Evolutionary conservation across 495 filamentous ascomycete species (phyloP).

Genomic region (Hapsidospora chrysogenum): DNA sequence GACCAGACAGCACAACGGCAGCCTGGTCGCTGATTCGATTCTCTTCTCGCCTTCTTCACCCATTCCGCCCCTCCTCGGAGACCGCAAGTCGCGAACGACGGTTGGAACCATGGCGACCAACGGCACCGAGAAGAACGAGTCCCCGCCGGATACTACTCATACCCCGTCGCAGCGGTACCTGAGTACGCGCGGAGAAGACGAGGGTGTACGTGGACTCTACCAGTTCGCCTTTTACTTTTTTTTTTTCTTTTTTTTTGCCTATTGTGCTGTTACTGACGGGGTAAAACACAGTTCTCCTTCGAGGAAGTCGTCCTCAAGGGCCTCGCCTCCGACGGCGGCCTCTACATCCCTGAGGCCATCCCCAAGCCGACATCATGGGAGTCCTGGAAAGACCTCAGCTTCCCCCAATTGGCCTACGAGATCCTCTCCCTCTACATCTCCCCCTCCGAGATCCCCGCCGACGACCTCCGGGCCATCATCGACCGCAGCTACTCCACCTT

Average conservation of each 20-base stretch:
- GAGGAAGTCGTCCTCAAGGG: slow-evolving; percentile 85
- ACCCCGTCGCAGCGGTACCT: slow-evolving; percentile 62
- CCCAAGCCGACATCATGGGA: slow-evolving; percentile 28
- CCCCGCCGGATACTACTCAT: too few species aligned
- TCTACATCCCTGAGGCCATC: slow-evolving; percentile 78
- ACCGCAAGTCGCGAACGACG: too few species aligned
- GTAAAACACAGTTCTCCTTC: slow-evolving; percentile 53
- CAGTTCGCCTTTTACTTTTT: too few species aligned
- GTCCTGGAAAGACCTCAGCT: slow-evolving; percentile 59
- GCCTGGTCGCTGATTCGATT: too few species aligned
- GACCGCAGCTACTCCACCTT: slow-evolving; percentile 72
- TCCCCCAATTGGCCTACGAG: slow-evolving; percentile 60
- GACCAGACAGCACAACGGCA: too few species aligned
- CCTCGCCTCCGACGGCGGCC: slow-evolving; percentile 71
- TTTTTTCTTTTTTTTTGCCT: not conserved
- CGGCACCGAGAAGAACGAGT: too few species aligned
- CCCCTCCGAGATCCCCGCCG: slow-evolving; percentile 56
- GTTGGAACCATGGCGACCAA: too few species aligned
- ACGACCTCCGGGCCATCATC: slow-evolving; percentile 70
- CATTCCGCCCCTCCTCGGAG: too few species aligned
- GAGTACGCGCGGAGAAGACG: slow-evolving; percentile 64
- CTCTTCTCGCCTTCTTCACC: too few species aligned
- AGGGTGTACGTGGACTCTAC: slow-evolving; percentile 41
- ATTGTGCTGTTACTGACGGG: not conserved
- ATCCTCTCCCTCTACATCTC: slow-evolving; percentile 73